These are phyloP conservation scores for Trichophyton rubrum DNA, from an alignment of 2,329 filamentous ascomycete genomes.

Conservation along the genomic window DNA sequence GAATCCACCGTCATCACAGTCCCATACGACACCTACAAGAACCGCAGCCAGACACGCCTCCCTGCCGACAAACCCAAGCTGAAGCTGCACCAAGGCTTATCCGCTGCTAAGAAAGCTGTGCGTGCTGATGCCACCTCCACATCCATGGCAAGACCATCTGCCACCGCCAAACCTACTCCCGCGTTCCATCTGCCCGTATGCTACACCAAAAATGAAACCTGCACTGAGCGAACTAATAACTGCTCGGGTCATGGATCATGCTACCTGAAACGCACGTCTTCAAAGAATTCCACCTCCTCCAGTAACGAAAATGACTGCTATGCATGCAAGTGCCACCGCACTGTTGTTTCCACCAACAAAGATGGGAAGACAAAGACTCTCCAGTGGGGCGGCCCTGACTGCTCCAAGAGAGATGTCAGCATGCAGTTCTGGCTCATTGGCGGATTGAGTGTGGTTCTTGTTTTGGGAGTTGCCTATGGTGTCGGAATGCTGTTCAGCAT, in stretches of 20 bases:
- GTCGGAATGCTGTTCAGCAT: constrained; percentile 72
- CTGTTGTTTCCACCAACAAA: constrained; percentile 36
- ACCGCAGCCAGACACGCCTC: background rate
- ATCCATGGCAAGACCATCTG: background rate
- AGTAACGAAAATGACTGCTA: constrained; percentile 52
- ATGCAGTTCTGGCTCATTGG: constrained; percentile 78
- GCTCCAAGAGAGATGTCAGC: constrained; percentile 85
- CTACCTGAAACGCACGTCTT: constrained; percentile 48
- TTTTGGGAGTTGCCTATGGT: constrained; percentile 55
- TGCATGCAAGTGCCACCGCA: constrained; percentile 60
- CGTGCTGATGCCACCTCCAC: constrained; percentile 27
- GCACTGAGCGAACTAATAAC: constrained; percentile 55
- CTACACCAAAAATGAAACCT: constrained; percentile 58
- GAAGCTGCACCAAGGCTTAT: constrained; percentile 6
- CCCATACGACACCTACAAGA: constrained; percentile 25
- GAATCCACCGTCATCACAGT: constrained; percentile 48
- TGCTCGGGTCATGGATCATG: constrained; percentile 78
- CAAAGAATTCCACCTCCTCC: constrained; percentile 17
- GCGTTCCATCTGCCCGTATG: constrained; percentile 55
- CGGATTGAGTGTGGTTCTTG: constrained; percentile 57
- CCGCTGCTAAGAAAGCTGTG: constrained; percentile 13
- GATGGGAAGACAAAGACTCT: constrained; percentile 46
- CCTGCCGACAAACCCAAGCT: background rate
- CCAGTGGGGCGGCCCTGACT: constrained; percentile 73
- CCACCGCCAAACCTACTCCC: constrained; percentile 18